Base-by-base conservation (phyloP, 306 rosid genomes). In the Vigna mungo region DNA sequence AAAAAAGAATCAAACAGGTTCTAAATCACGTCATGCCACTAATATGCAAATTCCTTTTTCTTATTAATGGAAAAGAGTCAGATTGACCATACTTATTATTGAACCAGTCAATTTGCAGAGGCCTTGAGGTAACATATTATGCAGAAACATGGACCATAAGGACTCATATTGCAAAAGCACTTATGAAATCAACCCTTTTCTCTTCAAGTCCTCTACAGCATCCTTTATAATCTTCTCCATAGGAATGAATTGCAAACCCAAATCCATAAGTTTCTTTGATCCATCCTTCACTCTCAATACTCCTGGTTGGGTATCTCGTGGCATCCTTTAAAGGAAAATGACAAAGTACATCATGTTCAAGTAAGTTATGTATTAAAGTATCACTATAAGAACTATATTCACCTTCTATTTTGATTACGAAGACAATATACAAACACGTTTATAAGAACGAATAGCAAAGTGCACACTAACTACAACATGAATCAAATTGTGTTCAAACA, bases 181-280 rank as follows among this genome's bases (percentile, higher is more conserved):
- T 87, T 74, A 93, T 36, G 91, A 84, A 80, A 94, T 72, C 68
- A 77, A 80, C 32, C 95, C 97, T 79, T 82, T 94, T 82, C 53
- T 89, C 91, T 89, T 90, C 58, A 94, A 80, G 71, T 90, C 67
- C 90, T 90, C 98, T 6, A 90, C 96, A 12, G 90, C 85, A 23
- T 95, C 97, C 96, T 82, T 90, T 77, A 94, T 89, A 37, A 95
- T 94, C 60, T 90, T 83, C 81, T 92, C 98, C 92, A 94, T 85
- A 23, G 95, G 93, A 72, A 82, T 89, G 88, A 94, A 92, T 16
- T 89, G 77, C 82, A 92, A 47, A 43, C 97, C 97, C 89, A 94
- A 53, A 76, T 85, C 91, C 76, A 89, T 84, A 65, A 94, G 86
- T 81, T 90, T 90, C 83, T 82, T 84, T 1, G 86, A 59, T 39